Base-by-base conservation (phyloP, 2,329 filamentous ascomycete species). In the Alternaria sp. region DNA sequence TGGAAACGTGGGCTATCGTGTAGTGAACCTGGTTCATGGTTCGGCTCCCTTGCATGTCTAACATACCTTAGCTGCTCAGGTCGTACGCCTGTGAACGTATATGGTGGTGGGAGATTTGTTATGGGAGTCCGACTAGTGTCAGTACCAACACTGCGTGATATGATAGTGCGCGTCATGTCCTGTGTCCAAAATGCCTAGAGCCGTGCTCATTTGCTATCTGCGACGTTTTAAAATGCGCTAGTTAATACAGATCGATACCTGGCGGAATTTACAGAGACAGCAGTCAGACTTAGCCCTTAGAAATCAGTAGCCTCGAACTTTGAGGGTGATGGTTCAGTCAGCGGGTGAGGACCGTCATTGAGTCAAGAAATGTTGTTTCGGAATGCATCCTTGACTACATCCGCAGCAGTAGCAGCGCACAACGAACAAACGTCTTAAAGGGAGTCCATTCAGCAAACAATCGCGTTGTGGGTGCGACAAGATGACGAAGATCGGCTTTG, bases 101-200 rank as follows among this genome's bases (percentile, higher is more conserved):
- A 75, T 45, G 74, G 70, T 36, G 74, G 71, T 13, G 73, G 71
- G 8, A 74, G 69, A 39, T 72, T 68, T 7, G 63, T 61, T 4
- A 61, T 60, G 41, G 69, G 67, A 65, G 71, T 66, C 58, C 62
- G 66, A 23, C 34, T 61, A 49, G 54, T 61, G 37, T 60, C 61
- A 24, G 33, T 51, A 39, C 61, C 44, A 44, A 63, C 56, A 31
- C 57, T 68, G 54, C 56, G 57, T 28, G 56, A 48, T 13, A 62
- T 58, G 11, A 44, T 61, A 14, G 51, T 61, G 23, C 55, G 61
- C 26, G 62, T 65, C 60, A 65, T 61, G 10, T n/a, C 23, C 11
- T 39, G 9, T 52, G 44, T n/a, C 21, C 14, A 14, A 13, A 34
- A 26, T 14, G 11, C 23, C 17, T 13, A 7, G 24, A 31, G 9